phyloP scores from a whole-genome alignment of 352 stramenopile genomes.

The Phytophthora crassamura region DNA sequence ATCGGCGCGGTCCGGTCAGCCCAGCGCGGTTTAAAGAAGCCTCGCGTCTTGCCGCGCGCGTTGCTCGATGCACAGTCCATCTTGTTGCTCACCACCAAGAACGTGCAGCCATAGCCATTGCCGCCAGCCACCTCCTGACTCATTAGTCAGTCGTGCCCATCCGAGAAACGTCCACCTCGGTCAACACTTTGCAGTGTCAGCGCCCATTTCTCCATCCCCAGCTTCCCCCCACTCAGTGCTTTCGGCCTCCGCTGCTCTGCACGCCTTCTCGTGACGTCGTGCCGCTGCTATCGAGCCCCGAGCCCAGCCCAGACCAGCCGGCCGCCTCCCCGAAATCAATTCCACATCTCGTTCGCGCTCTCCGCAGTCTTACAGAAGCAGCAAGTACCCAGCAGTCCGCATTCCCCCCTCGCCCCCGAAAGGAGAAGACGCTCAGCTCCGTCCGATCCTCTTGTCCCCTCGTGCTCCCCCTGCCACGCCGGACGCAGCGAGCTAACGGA shows the following conservation, averaged over 20 bases:
- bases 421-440: too few species aligned
- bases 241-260: conserved; percentile 12
- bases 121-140: conserved; percentile 25
- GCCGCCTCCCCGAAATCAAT: conserved; percentile 25
- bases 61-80: background rate
- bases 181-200: conserved; percentile 18
- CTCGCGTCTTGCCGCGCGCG: too few species aligned
- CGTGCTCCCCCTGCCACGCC: background rate
- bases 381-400: too few species aligned
- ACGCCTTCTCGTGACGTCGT: conserved; percentile 11
- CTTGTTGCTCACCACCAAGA: conserved; percentile 5
- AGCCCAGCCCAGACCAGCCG: conserved; percentile 1
- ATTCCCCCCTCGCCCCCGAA: too few species aligned
- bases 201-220: conserved; percentile 13
- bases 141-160: conserved; percentile 26
- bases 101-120: conserved; percentile 1
- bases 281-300: conserved; percentile 14
- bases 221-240: conserved; percentile 1
- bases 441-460: conserved; percentile 7
- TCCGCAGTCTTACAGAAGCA: conserved; percentile 16
- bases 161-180: conserved; percentile 23
- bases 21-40: background rate
- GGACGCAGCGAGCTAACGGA: background rate
- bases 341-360: conserved; percentile 27
- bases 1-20: conserved; percentile 3